Base-by-base conservation (phyloP, 192 early-diverging fungal genomes). In the Polychytrium aggregatum region DNA sequence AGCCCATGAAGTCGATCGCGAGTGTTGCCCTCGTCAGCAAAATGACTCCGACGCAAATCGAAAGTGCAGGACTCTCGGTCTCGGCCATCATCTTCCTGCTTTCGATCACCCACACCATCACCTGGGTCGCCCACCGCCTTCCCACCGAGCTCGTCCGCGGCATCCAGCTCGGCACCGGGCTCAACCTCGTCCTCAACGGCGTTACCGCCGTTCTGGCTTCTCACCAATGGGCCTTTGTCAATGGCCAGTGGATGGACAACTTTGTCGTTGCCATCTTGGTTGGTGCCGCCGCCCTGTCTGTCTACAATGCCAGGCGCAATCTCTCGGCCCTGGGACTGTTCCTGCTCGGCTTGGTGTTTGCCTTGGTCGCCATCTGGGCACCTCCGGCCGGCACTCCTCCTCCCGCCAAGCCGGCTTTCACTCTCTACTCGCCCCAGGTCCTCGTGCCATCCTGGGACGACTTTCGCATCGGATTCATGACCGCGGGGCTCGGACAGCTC, bases 1-100 rank as follows among this genome's bases (percentile, higher is more conserved):
- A 92, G 60, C 89, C 89, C 35, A 92, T 90, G 90, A 92, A 88
- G 67, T 74, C 83, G 1, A 84, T 89, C 57, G 78, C 87, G 9
- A 83, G 87, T 6, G 79, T 90, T 41, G 90, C 86, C 1, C 60
- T 88, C 41, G 62, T 82, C 9, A 79, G 70, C 54, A 70, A 80
- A 33, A 74, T 87, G 64, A 68, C 81, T 20, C 59, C 73, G n/a
- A 71, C 65, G 11, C 70, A 85, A 58, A 71, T 87, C 25, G 83
- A 81, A 54, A 69, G 79, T 10, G 85, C 84, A 8, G 84, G 86
- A 44, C 44, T 86, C 65, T 74, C 75, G 20, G 83, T 89, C 41
- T 81, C 79, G 10, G 65, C 70, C 1, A 60, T 83, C 17, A 59
- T 85, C 46, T 59, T 85, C 37, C 44, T 81, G 44, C 65, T 86